Evolutionary conservation across 305 asterid genomes (phyloP).

Genomic region (Salvia sclarea): DNA sequence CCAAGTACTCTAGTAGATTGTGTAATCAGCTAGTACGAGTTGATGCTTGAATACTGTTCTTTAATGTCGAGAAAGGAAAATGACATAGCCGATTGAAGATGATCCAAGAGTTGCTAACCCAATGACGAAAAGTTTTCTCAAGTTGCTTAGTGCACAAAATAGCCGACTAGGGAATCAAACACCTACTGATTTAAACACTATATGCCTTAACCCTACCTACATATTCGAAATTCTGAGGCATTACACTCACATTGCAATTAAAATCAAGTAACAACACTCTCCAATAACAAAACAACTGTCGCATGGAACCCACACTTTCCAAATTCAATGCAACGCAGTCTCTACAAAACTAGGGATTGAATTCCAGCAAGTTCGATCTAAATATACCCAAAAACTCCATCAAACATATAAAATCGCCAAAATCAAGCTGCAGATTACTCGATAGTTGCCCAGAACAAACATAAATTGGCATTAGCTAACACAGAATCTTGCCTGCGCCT

Average conservation of each 20-base stretch:
- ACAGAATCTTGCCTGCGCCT: slow-evolving; percentile 75
- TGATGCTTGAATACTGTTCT: not conserved
- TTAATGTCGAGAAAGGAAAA: not conserved
- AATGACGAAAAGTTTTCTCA: not conserved
- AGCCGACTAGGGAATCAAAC: slow-evolving; percentile 11
- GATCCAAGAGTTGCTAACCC: not conserved
- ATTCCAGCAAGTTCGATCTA: not conserved
- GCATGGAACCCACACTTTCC: not conserved
- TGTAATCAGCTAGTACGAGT: not conserved
- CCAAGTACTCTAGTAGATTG: not conserved
- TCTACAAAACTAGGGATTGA: not conserved
- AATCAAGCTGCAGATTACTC: slow-evolving; percentile 13
- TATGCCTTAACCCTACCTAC: not conserved
- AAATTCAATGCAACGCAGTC: not conserved
- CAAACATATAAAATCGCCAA: slow-evolving; percentile 20
- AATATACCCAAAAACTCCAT: slow-evolving; percentile 4
- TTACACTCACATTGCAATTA: not conserved
- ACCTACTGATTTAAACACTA: not conserved
- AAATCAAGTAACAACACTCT: slow-evolving; percentile 1
- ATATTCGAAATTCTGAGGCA: not conserved
- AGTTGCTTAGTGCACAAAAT: not conserved
- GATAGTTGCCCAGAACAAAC: slow-evolving; percentile 11
- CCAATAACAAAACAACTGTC: not conserved
- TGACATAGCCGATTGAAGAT: not conserved
- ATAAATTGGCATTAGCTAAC: slow-evolving; percentile 13